Evolutionary conservation across 805 yeast species (phyloP), one percentile per base, ranked within the genome.

Genomic region (Blastobotrys parvus): DNA sequence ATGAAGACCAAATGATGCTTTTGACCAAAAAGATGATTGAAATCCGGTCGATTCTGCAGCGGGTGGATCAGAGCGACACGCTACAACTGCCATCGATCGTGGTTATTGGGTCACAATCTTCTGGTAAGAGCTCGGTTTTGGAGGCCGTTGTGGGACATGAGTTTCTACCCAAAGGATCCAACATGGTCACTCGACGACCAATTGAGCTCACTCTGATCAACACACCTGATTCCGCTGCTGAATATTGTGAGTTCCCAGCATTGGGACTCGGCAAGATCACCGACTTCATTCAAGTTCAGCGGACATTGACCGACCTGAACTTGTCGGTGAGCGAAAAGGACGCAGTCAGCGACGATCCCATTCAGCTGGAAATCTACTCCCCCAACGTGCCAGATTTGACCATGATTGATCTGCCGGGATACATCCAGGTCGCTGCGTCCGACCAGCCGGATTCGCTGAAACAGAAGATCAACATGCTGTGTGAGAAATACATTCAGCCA

Each of bases 71-170:
- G 44, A 68, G 82, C 4, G 87, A 86, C 30, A 75, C 86, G 10
- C 68, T 92, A 39, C 85, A 80, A 52, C 69, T 92, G 34, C 98
- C 98, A 1, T 83, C 97, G 0, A 92, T 92, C 54, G 97, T 92
- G 23, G 98, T 92, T 2, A 77, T 92, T 48, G 99, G 99, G 0
- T 90, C 97, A 1, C 99, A 92, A 67, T 84, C 95, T 5, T 85
- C 95, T 35, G 99, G 99, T 36, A 92, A 92, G 62, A 87, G 97
- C 0, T 90, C 97, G 1, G 98, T 92, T 1, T 71, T 92, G 38
- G 98, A 92, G 61, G 77, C 96, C 4, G 84, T 92, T 45, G 99
- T 92, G 3, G 99, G 99, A n/a, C 95, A 85, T 54, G 97, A 92
- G 60, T 92, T 92, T 53, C 67, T 92, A 45, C 99, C 99, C 29